Evolutionary conservation across 805 yeast genomes (phyloP), one percentile per base, ranked within the genome.

Genomic region (Wickerhamiella cacticola): DNA sequence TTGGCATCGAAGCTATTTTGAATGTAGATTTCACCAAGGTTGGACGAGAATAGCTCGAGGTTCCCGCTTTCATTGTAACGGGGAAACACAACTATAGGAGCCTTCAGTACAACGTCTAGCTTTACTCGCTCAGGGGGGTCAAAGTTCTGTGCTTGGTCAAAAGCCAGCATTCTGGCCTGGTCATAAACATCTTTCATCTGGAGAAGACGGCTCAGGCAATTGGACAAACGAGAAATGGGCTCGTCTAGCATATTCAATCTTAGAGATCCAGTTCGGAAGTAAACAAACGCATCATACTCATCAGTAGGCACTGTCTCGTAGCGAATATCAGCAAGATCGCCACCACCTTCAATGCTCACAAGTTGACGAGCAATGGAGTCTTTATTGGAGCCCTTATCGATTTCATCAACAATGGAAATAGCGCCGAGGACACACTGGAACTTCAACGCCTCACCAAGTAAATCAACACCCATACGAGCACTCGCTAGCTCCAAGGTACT

Each of bases 121-220:
- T 79, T 78, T 64, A 87, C 78, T 53, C 71, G 74, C 41, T 68
- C 72, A 0, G 83, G 76, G 45, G 65, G 73, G 38, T 74, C 73
- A 38, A 79, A 69, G 52, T 77, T 78, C 39, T 69, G 76, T 0
- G 92, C 92, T 61, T 84, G 94, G 55, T 81, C 76, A 55, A 86
- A 74, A 0, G 97, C 95, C 9, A 87, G 84, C 57, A 81, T 85
- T 50, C 97, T 74, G 0, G 97, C 94, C 18, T 74, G 68, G 58
- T 92, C 98, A 62, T 83, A 94, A n/a, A 88, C 70, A 3, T 75
- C 76, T 63, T 92, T 92, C 95, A 89, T 85, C 55, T 74, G 74
- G 50, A 78, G 80, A 58, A 94, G 83, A 55, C 81, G 82, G 53
- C 76, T 76, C 56, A 86, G 66, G 56, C 78, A 89, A 9, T 73